phyloP scores from a whole-genome alignment of 768 basidiomycete species.

The Tylopilus cervinicoccineus region DNA sequence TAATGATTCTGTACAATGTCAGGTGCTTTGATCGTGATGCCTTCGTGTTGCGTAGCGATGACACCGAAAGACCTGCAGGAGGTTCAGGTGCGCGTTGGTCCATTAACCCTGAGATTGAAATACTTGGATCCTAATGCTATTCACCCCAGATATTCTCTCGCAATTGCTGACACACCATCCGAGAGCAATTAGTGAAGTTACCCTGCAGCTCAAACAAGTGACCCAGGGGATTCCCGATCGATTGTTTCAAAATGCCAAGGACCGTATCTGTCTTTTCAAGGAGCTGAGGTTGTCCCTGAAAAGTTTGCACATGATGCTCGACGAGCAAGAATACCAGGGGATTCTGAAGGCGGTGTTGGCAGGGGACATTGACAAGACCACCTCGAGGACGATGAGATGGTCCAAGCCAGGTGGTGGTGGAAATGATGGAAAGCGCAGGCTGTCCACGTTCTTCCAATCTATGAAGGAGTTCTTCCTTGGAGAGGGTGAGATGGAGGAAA shows the following conservation, averaged over 20 bases:
- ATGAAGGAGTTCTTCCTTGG: neutral
- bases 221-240: constrained; percentile 5
- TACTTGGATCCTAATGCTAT: neutral
- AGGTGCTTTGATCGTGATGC: constrained; percentile 17
- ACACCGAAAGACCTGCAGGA: neutral
- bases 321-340: neutral
- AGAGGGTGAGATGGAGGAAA: neutral
- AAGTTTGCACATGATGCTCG: neutral
- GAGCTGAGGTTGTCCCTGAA: neutral
- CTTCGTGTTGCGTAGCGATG: neutral
- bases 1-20: neutral
- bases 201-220: neutral
- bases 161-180: constrained; percentile 11
- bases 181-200: neutral
- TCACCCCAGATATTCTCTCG: constrained; percentile 8
- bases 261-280: constrained; percentile 11
- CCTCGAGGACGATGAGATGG: neutral
- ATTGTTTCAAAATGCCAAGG: constrained; percentile 15
- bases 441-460: neutral
- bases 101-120: neutral
- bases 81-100: constrained; percentile 4
- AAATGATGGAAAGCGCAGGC: neutral
- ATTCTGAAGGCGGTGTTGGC: constrained; percentile 8
- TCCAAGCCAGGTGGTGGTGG: neutral
- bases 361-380: constrained; percentile 2